Evolutionary conservation across 129 eudicot genomes (phyloP), one percentile per base, ranked within the genome.

Genomic region (Smallanthus sonchifolius): DNA sequence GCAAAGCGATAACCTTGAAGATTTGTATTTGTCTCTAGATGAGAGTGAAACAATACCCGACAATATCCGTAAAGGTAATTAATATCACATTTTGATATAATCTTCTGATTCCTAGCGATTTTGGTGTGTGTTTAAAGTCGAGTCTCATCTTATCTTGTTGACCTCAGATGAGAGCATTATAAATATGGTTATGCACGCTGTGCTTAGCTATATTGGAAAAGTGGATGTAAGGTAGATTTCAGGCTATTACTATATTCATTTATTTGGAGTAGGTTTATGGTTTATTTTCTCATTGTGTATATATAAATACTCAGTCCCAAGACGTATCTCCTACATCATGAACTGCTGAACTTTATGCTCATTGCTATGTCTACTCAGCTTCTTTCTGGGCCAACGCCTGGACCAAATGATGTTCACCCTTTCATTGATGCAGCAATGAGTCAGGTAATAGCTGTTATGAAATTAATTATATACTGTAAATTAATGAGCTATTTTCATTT

Each of bases 331-430:
- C 87, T 94, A 60, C 99, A 94, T 82, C 86, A 83, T 49, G 99
- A 91, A 77, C 90, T 94, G 74, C 96, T 90, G 75, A 84, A 91
- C 84, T 94, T 94, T 86, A 84, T 88, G 91, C 88, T 94, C 74
- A 82, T 94, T 60, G 86, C 96, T 83, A 86, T 88, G 91, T 90
- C 99, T 44, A 94, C 96, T 78, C 99, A 94, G 86, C 96, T 94
- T 82, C 91, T 88, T 75, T 84, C 93, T 65, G 98, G 91, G 79
- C 92, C 98, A 78, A 85, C 96, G 19, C 96, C 97, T 36, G 93
- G 93, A 52, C 93, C 88, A 48, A 76, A 84, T 80, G 99, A 91
- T 82, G 77, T 70, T 73, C 93, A 94, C 75, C 99, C 99, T 36
- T 91, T 94, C 72, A 71, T 84, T 37, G 91, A 88, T 83, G 97